Base-by-base conservation (phyloP, 495 filamentous ascomycete species). In the Cercophora newfieldiana region DNA sequence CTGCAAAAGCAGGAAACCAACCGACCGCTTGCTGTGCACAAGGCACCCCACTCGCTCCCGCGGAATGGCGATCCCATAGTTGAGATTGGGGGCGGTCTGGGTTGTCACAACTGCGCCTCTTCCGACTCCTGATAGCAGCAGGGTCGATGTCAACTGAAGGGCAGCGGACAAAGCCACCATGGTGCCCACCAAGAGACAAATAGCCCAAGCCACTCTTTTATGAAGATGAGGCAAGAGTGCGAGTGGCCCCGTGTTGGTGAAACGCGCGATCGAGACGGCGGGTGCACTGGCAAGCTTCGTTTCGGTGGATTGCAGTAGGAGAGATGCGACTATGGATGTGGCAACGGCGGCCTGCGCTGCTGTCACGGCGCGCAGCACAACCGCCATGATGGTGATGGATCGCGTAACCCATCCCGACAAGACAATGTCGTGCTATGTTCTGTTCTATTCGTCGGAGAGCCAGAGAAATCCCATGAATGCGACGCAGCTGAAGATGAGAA, bases 1-100 rank as follows among this genome's bases (percentile, higher is more conserved):
- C 51, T n/a, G 51, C 51, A 28, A 55, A 55, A 22, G 51, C 21
- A 24, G 51, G 51, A 22, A 55, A 55, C 51, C 51, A 55, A 14
- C 19, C 2, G 22, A 22, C 51, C 51, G 10, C 18, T 14, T 44
- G 37, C 37, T 44, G 37, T 44, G 37, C 10, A 55, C 2, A 22
- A 26, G 51, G 8, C 25, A 26, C 7, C 14, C 51, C 51, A 55
- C 51, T n/a, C 19, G 19, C 4, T 55, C 22, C 19, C 22, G 12
- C 19, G 51, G n/a, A 10, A 14, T 44, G 37, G 37, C 18, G 4
- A 44, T 16, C 10, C 37, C 37, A 14, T 44, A 44, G 37, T 44
- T 44, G 37, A 44, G 37, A 16, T 14, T 44, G 37, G 37, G 37
- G 18, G 18, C 2, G 10, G 37, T 44, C 12, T 44, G 10, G 37